A percentile compares a stretch with the other conserved stretches of the same genome.
Conservation (phyloP, 2,329 filamentous ascomycete species). For the Trichophyton schoenleinii region DNA sequence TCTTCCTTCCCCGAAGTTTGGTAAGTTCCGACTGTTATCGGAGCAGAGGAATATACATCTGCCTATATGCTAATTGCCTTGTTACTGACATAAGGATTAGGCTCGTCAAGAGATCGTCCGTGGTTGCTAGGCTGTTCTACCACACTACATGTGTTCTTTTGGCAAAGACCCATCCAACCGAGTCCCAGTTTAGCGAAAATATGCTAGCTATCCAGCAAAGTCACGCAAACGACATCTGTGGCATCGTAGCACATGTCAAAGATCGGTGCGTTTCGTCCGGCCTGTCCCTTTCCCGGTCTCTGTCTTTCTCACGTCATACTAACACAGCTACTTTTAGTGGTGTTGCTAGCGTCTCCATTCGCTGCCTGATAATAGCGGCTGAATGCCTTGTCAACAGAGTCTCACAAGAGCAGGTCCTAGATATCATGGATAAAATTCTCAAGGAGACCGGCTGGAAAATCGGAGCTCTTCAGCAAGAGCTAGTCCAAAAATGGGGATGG, state of each 20-base stretch:
- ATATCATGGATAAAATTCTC: conserved; percentile 62
- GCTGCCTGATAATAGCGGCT: conserved; percentile 65
- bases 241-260: conserved; percentile 74
- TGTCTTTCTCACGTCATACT: background rate
- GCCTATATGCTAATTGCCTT: background rate
- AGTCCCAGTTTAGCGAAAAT: conserved; percentile 47
- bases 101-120: conserved; percentile 70
- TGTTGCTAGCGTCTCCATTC: conserved; percentile 65
- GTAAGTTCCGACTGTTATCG: conserved; percentile 36
- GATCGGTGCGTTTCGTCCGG: conserved; percentile 43
- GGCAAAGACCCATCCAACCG: conserved; percentile 63
- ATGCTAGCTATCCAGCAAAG: conserved; percentile 58
- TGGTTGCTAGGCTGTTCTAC: conserved; percentile 75
- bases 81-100: conserved; percentile 29
- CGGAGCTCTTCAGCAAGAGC: conserved; percentile 55
- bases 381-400: conserved; percentile 54
- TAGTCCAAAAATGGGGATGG: conserved; percentile 72
- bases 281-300: background rate
- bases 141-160: conserved; percentile 76
- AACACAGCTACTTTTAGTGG: conserved; percentile 34
- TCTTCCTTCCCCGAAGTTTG: conserved; percentile 80
- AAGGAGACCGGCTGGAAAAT: conserved; percentile 69
- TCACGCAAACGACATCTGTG: conserved; percentile 76
- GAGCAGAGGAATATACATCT: background rate
- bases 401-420: conserved; percentile 70